Evolutionary conservation across 108 stramenopile genomes (phyloP).

Genomic region (Fistulifera pelliculosa): DNA sequence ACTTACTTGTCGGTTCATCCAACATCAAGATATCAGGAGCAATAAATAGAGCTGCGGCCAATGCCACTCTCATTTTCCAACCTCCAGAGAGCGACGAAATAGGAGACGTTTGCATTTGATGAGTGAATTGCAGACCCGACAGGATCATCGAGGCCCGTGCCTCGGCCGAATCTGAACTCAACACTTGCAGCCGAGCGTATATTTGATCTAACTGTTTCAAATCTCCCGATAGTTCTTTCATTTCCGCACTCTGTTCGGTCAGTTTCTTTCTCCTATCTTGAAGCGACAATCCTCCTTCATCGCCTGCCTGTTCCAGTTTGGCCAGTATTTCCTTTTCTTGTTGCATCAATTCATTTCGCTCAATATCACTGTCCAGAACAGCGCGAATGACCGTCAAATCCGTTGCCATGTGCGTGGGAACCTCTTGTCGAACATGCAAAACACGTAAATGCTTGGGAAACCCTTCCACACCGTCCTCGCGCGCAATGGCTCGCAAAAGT

Average conservation of each 20-base stretch:
- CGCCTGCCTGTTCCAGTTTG: constrained; percentile 42
- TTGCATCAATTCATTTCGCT: constrained; percentile 67
- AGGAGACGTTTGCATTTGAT: constrained; percentile 77
- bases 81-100: constrained; percentile 87
- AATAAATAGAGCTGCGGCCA: constrained; percentile 94
- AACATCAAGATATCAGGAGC: constrained; percentile 78
- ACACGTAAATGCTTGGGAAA: constrained; percentile 89
- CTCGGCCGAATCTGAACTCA: constrained; percentile 87
- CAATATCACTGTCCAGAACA: constrained; percentile 91
- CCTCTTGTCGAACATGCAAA: constrained; percentile 97
- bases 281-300: constrained; percentile 19
- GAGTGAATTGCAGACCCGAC: constrained; percentile 87
- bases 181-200: constrained; percentile 78
- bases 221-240: constrained; percentile 53
- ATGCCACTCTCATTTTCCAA: constrained; percentile 97
- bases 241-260: constrained; percentile 26
- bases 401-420: constrained; percentile 35
- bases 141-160: constrained; percentile 83
- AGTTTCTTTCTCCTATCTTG: constrained; percentile 45
- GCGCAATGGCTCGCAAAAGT: constrained; percentile 88
- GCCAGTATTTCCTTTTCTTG: constrained; percentile 63
- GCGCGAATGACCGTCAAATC: constrained; percentile 89
- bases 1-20: constrained; percentile 39
- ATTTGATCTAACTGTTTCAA: constrained; percentile 75
- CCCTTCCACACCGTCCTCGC: constrained; percentile 82